Conservation (phyloP, 2,329 filamentous ascomycete species). For the Boeremia lycopersici region DNA sequence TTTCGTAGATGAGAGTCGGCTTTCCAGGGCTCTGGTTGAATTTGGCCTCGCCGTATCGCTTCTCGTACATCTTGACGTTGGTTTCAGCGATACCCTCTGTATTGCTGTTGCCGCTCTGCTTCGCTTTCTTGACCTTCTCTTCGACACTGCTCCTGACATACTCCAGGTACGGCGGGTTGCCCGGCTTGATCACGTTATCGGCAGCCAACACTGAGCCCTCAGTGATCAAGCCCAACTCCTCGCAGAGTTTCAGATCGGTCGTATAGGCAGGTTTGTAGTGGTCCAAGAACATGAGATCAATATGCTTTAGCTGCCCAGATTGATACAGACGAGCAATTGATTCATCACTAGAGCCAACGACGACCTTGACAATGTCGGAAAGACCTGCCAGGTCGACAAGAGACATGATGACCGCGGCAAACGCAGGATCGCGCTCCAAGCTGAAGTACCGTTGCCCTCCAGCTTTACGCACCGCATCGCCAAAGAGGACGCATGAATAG, state of each 20-base stretch:
- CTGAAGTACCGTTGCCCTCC: conserved; percentile 72
- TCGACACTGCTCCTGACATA: conserved; percentile 70
- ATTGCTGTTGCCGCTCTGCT: conserved; percentile 43
- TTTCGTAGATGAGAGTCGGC: conserved; percentile 70
- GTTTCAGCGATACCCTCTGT: conserved; percentile 51
- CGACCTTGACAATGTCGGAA: conserved; percentile 70
- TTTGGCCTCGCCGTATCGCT: conserved; percentile 54
- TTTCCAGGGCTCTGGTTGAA: conserved; percentile 59
- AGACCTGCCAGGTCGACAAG: conserved; percentile 78
- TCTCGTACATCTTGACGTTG: conserved; percentile 56
- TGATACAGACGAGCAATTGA: conserved; percentile 66
- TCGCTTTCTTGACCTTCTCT: conserved; percentile 60
- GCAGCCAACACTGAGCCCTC: conserved; percentile 69
- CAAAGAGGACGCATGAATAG: conserved; percentile 81
- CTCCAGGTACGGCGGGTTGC: conserved; percentile 72
- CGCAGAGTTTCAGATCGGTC: conserved; percentile 76
- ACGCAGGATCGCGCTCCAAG: conserved; percentile 75
- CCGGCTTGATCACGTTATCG: conserved; percentile 74
- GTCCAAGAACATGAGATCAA: conserved; percentile 79
- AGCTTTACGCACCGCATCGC: conserved; percentile 65
- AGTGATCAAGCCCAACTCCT: conserved; percentile 69
- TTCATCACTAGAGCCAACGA: conserved; percentile 72
- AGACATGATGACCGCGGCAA: conserved; percentile 70
- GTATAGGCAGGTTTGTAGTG: conserved; percentile 80
- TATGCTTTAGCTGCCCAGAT: conserved; percentile 59